phyloP scores from a whole-genome alignment of 306 rosid genomes.

The Clitoria ternatea region DNA sequence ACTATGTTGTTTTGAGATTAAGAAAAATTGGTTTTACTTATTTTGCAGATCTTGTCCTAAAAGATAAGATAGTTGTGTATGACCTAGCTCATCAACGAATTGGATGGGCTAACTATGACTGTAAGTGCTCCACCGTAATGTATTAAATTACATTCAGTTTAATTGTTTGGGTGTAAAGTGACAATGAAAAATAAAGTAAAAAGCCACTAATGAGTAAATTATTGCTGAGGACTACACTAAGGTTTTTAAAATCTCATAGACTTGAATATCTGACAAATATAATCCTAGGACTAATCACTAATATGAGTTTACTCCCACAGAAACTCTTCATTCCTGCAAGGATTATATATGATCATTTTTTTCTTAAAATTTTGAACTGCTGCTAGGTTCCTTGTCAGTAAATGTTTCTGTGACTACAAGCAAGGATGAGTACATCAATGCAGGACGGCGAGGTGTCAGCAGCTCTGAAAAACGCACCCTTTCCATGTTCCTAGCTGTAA shows the following conservation, averaged over 20 bases:
- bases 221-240: too few species aligned
- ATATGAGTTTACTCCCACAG: too few species aligned
- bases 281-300: too few species aligned
- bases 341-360: background rate
- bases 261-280: too few species aligned
- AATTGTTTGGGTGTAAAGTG: too few species aligned
- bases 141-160: too few species aligned
- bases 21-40: conserved; percentile 10
- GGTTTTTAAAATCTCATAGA: too few species aligned
- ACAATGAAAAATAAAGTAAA: too few species aligned
- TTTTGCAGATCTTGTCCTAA: conserved; percentile 73
- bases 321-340: background rate
- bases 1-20: background rate
- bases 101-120: conserved; percentile 86
- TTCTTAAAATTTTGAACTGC: background rate
- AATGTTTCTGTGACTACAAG: conserved; percentile 74
- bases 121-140: conserved; percentile 75
- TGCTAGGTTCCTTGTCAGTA: conserved; percentile 73
- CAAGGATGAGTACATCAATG: conserved; percentile 73
- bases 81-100: conserved; percentile 73
- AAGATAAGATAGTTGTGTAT: conserved; percentile 82
- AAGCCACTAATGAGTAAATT: too few species aligned
- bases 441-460: conserved; percentile 49
- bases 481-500: conserved; percentile 43
- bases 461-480: conserved; percentile 38